phyloP scores from a whole-genome alignment of 108 stramenopile genomes.

The Hondaea fermentalgiana region DNA sequence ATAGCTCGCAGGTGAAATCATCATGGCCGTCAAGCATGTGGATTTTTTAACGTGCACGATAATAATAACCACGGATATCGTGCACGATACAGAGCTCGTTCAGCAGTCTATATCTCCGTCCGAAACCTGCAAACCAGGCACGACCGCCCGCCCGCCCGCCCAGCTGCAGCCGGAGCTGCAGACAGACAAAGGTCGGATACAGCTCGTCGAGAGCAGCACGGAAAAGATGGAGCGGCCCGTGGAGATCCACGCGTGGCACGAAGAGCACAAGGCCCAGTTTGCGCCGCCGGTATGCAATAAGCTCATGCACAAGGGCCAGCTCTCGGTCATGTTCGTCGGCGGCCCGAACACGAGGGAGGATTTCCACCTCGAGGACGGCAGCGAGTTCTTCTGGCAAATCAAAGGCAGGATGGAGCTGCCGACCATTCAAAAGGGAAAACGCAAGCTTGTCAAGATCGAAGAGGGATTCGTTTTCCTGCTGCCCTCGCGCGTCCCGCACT shows the following conservation, averaged over 20 bases:
- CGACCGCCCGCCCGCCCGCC: too few species aligned
- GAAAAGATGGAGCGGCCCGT: constrained; percentile 1
- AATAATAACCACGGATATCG: too few species aligned
- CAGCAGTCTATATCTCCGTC: too few species aligned
- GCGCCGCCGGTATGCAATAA: constrained; percentile 13
- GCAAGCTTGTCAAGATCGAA: background rate
- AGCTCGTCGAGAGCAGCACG: background rate
- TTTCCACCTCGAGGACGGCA: constrained; percentile 28
- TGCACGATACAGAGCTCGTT: too few species aligned
- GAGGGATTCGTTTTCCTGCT: constrained; percentile 23
- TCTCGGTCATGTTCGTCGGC: constrained; percentile 31
- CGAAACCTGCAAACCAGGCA: too few species aligned
- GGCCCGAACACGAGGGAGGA: constrained; percentile 29
- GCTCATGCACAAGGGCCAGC: constrained; percentile 15
- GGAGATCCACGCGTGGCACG: background rate
- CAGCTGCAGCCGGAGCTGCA: too few species aligned
- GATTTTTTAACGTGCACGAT: too few species aligned
- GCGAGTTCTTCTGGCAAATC: constrained; percentile 23
- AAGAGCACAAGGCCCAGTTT: background rate
- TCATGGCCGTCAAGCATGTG: too few species aligned
- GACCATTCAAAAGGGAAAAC: background rate
- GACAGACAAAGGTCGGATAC: too few species aligned
- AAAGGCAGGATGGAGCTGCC: constrained; percentile 24
- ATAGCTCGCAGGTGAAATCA: too few species aligned
- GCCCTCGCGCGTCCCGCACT: constrained; percentile 24